Evolutionary conservation across 164 flowering plant species (phyloP).

Genomic region (Vitis riparia): DNA sequence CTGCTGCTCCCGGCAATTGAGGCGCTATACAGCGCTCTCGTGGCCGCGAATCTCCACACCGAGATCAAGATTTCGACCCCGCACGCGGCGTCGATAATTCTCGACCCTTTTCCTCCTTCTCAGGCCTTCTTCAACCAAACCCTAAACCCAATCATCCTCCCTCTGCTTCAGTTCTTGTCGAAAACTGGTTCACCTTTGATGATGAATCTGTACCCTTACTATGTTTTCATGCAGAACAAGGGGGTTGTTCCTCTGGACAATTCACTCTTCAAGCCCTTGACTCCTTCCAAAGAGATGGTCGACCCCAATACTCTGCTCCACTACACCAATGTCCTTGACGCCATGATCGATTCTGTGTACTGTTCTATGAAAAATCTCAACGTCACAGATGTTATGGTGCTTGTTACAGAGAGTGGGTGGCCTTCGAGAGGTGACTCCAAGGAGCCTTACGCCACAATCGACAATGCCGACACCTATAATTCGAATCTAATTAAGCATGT

Average conservation of each 20-base stretch:
- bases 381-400: constrained; percentile 65
- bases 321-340: constrained; percentile 88
- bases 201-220: constrained; percentile 96
- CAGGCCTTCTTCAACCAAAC: constrained; percentile 91
- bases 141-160: constrained; percentile 44
- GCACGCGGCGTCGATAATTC: constrained; percentile 70
- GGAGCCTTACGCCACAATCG: constrained; percentile 79
- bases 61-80: constrained; percentile 85
- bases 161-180: constrained; percentile 65
- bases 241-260: constrained; percentile 91
- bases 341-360: constrained; percentile 87
- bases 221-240: constrained; percentile 93
- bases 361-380: constrained; percentile 87
- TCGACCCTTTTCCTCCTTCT: constrained; percentile 94
- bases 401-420: constrained; percentile 94
- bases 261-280: constrained; percentile 71
- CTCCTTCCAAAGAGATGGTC: constrained; percentile 90
- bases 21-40: constrained; percentile 70
- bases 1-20: constrained; percentile 87
- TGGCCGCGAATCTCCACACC: constrained; percentile 67
- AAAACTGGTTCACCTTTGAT: constrained; percentile 75
- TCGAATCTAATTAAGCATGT: constrained; percentile 88
- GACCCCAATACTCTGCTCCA: constrained; percentile 95
- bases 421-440: constrained; percentile 81
- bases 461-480: constrained; percentile 86